Conservation (phyloP, 2,329 filamentous ascomycete genomes). For the Aspergillus ustus region DNA sequence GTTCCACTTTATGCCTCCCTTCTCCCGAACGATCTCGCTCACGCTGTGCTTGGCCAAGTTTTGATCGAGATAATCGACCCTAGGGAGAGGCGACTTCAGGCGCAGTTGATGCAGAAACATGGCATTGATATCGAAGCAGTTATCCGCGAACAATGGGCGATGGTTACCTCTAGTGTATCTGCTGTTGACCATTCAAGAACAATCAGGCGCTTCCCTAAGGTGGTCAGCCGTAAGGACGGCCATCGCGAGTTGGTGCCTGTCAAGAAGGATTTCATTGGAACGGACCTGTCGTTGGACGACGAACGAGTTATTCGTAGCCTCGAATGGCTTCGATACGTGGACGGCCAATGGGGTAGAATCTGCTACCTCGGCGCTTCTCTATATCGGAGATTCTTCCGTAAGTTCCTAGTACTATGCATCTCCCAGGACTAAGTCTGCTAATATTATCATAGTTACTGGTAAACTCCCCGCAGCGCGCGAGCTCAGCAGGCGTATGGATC, state of each 20-base stretch:
- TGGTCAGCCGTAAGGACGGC: constrained; percentile 57
- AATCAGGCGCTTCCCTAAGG: constrained; percentile 40
- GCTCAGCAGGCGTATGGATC: constrained; percentile 56
- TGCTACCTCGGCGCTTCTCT: constrained; percentile 71
- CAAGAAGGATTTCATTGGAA: constrained; percentile 71
- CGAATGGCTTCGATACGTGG: constrained; percentile 81
- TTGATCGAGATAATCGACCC: constrained; percentile 72
- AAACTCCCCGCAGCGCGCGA: constrained; percentile 60
- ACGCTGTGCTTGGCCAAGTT: constrained; percentile 75
- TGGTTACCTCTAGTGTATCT: constrained; percentile 42
- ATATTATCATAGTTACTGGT: constrained; percentile 30
- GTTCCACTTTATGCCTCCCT: constrained; percentile 89
- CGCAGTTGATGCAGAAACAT: constrained; percentile 76
- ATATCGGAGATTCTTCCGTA: constrained; percentile 85
- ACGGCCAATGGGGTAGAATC: constrained; percentile 72
- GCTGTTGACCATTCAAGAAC: constrained; percentile 37
- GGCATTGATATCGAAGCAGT: constrained; percentile 74
- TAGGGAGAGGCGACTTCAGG: constrained; percentile 67
- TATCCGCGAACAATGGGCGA: constrained; percentile 68
- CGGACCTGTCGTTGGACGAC: constrained; percentile 61
- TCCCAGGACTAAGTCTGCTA: constrained; percentile 1
- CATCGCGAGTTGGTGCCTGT: constrained; percentile 66
- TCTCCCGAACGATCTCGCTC: constrained; percentile 66
- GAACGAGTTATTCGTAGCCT: constrained; percentile 79
- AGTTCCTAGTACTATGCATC: constrained; percentile 47